Evolutionary conservation across 352 stramenopile species (phyloP), one percentile per base, ranked within the genome.

Genomic region (Phytophthora podocarpi): DNA sequence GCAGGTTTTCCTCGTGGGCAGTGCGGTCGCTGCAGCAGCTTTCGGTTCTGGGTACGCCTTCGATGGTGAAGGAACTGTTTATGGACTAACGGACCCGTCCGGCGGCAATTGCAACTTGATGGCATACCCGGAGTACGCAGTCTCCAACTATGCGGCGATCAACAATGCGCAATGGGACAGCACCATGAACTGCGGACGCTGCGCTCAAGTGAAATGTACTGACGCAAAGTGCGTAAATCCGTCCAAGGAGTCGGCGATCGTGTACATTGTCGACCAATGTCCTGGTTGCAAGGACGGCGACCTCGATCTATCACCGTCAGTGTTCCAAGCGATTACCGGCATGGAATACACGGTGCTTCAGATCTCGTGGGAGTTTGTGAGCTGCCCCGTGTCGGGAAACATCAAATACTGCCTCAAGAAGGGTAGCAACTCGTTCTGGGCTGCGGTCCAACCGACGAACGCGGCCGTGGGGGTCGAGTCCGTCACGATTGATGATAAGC

Each of bases 31-130:
- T 27, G 42, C 34, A n/a, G 46, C 45, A 47, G 16, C 26, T 35
- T 54, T 66, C 49, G 20, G 39, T 24, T 30, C 43, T 30, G 35
- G 5, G 7, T n/a, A 16, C 26, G 50, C 28, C 5, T 70, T 40
- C 40, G 30, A 21, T 23, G 61, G 61, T 2, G 12, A 60, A 26
- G 61, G 54, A 21, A 70, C 61, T 24, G 40, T 42, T 6, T 70
- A 70, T 34, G 53, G 54, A 12, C 47, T 59, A 8, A 60, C 34
- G 1, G 21, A 54, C 5, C 61, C 54, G 11, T 65, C 61, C 11
- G 54, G 61, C 6, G 61, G 61, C 18, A 70, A 70, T 18, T 70
- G 61, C 34, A 64, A 64, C 55, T 56, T 64, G 15, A 57, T 59
- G 61, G 20, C 47, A 9, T 64, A 57, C 24, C 51, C 53, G 15